Percentiles rank a stretch among this genome's conserved stretches.
Conservation (phyloP, 768 basidiomycete species). For the Auricularia sp. region DNA sequence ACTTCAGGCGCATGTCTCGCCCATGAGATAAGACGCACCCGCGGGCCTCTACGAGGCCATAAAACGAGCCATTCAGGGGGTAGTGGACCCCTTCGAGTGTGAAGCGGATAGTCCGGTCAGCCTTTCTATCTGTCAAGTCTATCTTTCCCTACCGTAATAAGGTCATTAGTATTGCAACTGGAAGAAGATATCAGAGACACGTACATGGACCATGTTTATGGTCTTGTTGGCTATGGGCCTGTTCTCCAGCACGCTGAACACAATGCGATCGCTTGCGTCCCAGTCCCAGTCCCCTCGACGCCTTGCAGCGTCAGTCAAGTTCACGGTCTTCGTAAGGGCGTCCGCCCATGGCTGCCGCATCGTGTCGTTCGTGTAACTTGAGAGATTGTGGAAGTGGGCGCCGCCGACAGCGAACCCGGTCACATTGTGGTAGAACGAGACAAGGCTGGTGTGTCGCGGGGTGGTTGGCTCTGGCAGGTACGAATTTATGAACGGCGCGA, state of each 20-base stretch:
- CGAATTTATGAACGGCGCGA: slow-evolving; percentile 37
- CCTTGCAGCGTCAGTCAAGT: slow-evolving; percentile 27
- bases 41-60: slow-evolving; percentile 54
- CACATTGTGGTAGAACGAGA: slow-evolving; percentile 58
- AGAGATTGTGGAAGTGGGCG: slow-evolving; percentile 53
- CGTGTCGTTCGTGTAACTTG: slow-evolving; percentile 22
- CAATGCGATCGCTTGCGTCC: slow-evolving; percentile 28
- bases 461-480: slow-evolving; percentile 35
- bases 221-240: slow-evolving; percentile 53
- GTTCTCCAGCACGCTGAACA: slow-evolving; percentile 27
- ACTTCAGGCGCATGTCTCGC: not conserved
- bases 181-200: not conserved
- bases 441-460: slow-evolving; percentile 33
- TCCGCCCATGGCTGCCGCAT: slow-evolving; percentile 31
- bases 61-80: slow-evolving; percentile 61
- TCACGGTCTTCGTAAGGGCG: slow-evolving; percentile 38
- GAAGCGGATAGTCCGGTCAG: slow-evolving; percentile 41
- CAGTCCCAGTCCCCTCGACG: slow-evolving; percentile 31
- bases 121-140: slow-evolving; percentile 48
- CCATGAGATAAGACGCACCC: slow-evolving; percentile 34
- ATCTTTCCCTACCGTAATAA: slow-evolving; percentile 46
- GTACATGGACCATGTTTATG: slow-evolving; percentile 1
- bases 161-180: not conserved
- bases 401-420: slow-evolving; percentile 71
- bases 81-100: slow-evolving; percentile 77